phyloP scores from a whole-genome alignment of 2,329 filamentous ascomycete species.

The Aspergillus phoenicis region DNA sequence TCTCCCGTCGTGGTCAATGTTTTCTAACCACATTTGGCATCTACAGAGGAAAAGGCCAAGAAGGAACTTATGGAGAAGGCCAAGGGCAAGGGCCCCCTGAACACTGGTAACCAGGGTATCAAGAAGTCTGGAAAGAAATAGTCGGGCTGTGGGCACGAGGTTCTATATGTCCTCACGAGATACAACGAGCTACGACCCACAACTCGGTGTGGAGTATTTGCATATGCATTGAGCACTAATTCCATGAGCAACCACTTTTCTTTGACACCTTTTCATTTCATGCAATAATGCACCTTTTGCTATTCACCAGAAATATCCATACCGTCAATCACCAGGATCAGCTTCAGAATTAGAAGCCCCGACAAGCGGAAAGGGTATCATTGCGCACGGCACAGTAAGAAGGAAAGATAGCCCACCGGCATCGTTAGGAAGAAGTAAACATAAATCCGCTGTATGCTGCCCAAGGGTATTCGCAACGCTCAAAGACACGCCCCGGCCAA shows the following conservation, averaged over 20 bases:
- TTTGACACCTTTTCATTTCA: constrained; percentile 13
- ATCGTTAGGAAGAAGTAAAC: constrained; percentile 21
- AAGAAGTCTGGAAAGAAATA: constrained; percentile 99
- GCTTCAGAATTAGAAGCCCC: constrained; percentile 3
- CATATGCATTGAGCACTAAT: constrained; percentile 21
- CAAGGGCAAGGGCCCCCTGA: constrained; percentile 84
- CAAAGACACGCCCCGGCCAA: constrained; percentile 12
- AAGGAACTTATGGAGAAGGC: constrained; percentile 82
- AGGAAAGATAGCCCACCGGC: constrained; percentile 11
- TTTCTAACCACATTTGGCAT: constrained; percentile 10
- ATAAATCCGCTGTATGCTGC: constrained; percentile 15
- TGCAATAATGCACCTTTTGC: not conserved
- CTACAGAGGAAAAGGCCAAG: constrained; percentile 75
- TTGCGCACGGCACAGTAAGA: constrained; percentile 13
- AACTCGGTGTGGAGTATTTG: constrained; percentile 18
- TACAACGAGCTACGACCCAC: constrained; percentile 29
- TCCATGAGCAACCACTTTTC: constrained; percentile 13
- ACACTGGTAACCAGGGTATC: constrained; percentile 82
- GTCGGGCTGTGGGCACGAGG: constrained; percentile 20
- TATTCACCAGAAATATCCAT: constrained; percentile 3
- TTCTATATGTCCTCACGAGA: constrained; percentile 20
- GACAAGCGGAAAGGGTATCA: constrained; percentile 19
- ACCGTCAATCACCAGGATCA: constrained; percentile 5
- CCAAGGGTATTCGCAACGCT: constrained; percentile 14
- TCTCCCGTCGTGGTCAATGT: not conserved